Base-by-base conservation (phyloP, 345 rosid genomes). In the Hibiscus trionum region DNA sequence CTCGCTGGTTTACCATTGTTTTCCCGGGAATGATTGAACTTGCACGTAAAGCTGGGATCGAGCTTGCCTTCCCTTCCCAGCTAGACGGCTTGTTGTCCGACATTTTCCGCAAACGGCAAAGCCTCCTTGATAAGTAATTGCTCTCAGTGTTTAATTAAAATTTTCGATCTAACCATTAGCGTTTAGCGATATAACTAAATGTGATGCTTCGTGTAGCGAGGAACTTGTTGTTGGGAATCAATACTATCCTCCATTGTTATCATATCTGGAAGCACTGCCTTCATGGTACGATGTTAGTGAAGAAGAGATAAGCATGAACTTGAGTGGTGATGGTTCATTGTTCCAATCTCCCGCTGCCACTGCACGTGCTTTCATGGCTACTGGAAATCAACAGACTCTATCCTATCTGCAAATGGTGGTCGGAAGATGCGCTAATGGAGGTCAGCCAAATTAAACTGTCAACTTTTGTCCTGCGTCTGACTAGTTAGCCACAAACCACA, bases 311-410 rank as follows among this genome's bases (percentile, higher is more conserved):
- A 16, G 64, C 11, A 70, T 69, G 67, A 71, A 80, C 9, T 66
- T 82, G 68, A 56, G 27, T 27, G 24, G 11, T 1, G 83, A 86
- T 69, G 93, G 96, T 35, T 88, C 90, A 1, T 61, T 88, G 50
- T 88, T 74, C 80, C 86, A 85, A 16, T 90, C 96, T 1, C 92
- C 96, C 4, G 78, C 93, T 2, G 87, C 96, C 49, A 90, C 93
- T 19, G 91, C 93, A 16, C 31, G 79, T 35, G 93, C 86, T 2
- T 90, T 80, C 72, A 83, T 88, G 83, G 79, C 81, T 19, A 88
- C 88, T 0, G 85, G 86, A 31, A 86, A 86, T 46, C 15, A 27
- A 29, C 61, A 77, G 2, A 78, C 84, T 69, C 73, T 86, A 58
- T 59, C 75, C 19, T 86, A 88, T 74, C 83, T 90, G 7, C 82